These are phyloP conservation scores for Venturia pyrina DNA, from an alignment of 2,329 filamentous ascomycete genomes.

Conservation along the genomic window DNA sequence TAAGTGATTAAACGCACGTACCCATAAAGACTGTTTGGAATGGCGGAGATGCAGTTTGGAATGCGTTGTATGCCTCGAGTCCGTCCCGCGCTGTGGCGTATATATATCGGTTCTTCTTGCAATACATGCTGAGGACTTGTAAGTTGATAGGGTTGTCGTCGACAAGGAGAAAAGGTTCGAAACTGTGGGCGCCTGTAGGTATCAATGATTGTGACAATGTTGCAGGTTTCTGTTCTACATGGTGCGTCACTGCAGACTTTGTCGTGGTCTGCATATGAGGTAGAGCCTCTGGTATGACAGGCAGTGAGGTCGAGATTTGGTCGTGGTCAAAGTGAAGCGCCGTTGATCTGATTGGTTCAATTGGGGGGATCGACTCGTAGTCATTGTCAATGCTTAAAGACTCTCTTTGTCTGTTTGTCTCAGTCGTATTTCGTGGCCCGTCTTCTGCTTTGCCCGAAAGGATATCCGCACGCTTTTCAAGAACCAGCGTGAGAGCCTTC, in stretches of 20 bases:
- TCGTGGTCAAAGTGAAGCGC: neutral
- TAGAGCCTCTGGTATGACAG: neutral
- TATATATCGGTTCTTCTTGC: constrained; percentile 23
- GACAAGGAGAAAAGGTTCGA: constrained; percentile 22
- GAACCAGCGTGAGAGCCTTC: neutral
- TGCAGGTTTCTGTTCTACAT: neutral
- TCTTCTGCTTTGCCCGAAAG: neutral
- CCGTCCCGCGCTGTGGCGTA: constrained; percentile 26
- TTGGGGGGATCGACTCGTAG: neutral
- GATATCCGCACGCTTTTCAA: neutral
- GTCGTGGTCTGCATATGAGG: neutral
- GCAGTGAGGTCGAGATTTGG: neutral
- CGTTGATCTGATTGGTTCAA: neutral
- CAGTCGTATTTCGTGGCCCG: neutral
- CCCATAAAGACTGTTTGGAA: constrained; percentile 31
- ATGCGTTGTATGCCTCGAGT: constrained; percentile 24
- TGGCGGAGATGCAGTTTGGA: neutral
- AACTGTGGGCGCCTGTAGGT: neutral
- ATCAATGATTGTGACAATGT: neutral
- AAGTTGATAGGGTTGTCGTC: constrained; percentile 31
- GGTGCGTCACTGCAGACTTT: neutral
- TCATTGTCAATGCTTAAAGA: neutral
- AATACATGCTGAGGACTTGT: constrained; percentile 24
- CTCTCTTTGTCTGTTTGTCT: neutral
- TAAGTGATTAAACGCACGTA: constrained; percentile 43